A percentile compares a stretch with the other conserved stretches of the same genome.
phyloP scores from a whole-genome alignment of 208 protist genomes.

The Leishmania martiniquensis region DNA sequence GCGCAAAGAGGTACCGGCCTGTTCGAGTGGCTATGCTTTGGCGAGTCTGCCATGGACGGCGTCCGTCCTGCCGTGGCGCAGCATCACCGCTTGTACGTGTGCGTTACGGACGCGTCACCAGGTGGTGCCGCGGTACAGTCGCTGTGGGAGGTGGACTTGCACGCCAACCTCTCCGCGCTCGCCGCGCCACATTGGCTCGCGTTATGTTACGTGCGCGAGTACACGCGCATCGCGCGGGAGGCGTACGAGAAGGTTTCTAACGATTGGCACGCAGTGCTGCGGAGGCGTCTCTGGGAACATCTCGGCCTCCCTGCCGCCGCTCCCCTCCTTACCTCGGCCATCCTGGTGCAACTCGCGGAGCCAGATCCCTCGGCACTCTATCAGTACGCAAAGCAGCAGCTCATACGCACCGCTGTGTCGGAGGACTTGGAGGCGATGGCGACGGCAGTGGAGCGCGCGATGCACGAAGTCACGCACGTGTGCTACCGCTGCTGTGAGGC shows the following conservation, averaged over 20 bases:
- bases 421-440: conserved; percentile 41
- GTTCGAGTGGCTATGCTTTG: background rate
- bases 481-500: conserved; percentile 47
- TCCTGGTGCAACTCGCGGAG: conserved; percentile 59
- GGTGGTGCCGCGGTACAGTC: conserved; percentile 3
- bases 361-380: conserved; percentile 30
- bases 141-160: conserved; percentile 38
- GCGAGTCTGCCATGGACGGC: background rate
- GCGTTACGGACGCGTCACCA: background rate
- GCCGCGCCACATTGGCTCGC: conserved; percentile 31
- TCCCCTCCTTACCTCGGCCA: conserved; percentile 46
- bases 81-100: conserved; percentile 21
- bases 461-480: conserved; percentile 27
- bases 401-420: conserved; percentile 36
- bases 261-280: conserved; percentile 37
- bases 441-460: conserved; percentile 10
- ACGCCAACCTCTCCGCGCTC: conserved; percentile 27
- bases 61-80: conserved; percentile 15
- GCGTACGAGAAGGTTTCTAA: conserved; percentile 25
- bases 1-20: background rate
- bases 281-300: conserved; percentile 16
- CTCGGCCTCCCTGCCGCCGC: conserved; percentile 48
- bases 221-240: conserved; percentile 41
- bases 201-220: conserved; percentile 55
- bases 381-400: conserved; percentile 36